Evolutionary conservation across 345 rosid species (phyloP).

Genomic region (Combretum micranthum): DNA sequence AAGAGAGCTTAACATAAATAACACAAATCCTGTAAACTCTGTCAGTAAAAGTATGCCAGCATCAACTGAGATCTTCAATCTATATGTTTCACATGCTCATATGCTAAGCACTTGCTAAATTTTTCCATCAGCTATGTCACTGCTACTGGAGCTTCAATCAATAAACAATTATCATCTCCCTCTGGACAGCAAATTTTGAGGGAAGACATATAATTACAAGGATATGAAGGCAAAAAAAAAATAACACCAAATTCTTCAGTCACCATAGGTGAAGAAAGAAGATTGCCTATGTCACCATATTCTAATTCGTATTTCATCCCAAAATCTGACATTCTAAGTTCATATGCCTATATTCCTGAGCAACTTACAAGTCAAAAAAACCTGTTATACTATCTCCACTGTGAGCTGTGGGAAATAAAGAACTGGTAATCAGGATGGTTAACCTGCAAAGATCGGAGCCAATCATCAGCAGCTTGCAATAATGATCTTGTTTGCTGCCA

Average conservation of each 20-base stretch:
- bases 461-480: conserved; percentile 37
- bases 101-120: too few relatives aligned
- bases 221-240: conserved; percentile 7
- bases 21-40: too few relatives aligned
- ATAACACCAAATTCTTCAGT: background rate
- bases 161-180: conserved; percentile 7
- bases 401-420: conserved; percentile 35
- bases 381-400: conserved; percentile 24
- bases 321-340: conserved; percentile 4
- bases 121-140: background rate
- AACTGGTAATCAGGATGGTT: conserved; percentile 53
- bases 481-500: conserved; percentile 27
- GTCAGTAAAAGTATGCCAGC: too few relatives aligned
- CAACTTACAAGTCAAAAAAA: background rate
- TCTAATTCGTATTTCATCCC: conserved; percentile 3
- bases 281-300: background rate
- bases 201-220: conserved; percentile 9
- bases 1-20: too few relatives aligned
- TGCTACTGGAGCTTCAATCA: conserved; percentile 3
- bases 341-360: conserved; percentile 3
- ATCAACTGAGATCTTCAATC: too few relatives aligned
- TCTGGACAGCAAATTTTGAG: conserved; percentile 9
- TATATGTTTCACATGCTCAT: background rate
- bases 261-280: background rate
- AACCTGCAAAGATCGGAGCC: conserved; percentile 38